These are phyloP conservation scores for Fusarium sp. DNA, from an alignment of 2,329 filamentous ascomycete species.

Conservation along the genomic window DNA sequence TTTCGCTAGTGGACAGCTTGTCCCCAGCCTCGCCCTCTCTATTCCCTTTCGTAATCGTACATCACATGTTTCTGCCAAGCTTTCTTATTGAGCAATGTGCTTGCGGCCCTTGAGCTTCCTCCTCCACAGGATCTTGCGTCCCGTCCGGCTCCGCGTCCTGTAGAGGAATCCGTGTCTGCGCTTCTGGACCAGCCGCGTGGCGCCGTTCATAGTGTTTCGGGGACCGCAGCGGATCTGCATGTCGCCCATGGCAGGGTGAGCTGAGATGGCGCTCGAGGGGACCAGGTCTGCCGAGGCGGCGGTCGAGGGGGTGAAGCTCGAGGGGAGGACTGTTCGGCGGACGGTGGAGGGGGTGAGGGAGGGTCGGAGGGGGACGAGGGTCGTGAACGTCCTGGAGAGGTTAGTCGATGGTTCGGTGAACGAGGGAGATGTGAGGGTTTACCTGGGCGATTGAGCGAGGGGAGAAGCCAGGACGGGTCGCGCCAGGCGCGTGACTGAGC, in stretches of 20 bases:
- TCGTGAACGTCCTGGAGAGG: conserved; percentile 57
- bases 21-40: conserved; percentile 20
- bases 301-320: conserved; percentile 48
- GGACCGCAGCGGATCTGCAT: conserved; percentile 69
- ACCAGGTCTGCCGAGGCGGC: conserved; percentile 57
- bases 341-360: conserved; percentile 52
- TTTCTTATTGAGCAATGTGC: conserved; percentile 45
- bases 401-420: conserved; percentile 7
- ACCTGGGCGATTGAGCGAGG: conserved; percentile 43
- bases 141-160: conserved; percentile 62
- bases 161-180: conserved; percentile 68
- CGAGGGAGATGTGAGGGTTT: background rate
- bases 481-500: conserved; percentile 47
- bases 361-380: conserved; percentile 64
- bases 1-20: background rate
- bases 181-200: conserved; percentile 69
- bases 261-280: conserved; percentile 58
- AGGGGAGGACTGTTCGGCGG: conserved; percentile 45
- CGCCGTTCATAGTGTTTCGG: conserved; percentile 67
- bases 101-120: conserved; percentile 65
- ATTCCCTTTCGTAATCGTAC: conserved; percentile 38
- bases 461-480: conserved; percentile 45
- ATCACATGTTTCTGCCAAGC: conserved; percentile 8
- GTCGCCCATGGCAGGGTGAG: conserved; percentile 64
- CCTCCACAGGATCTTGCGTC: conserved; percentile 64